Base-by-base conservation (phyloP, 2,329 filamentous ascomycete species). In the Pseudogymnoascus sp. region DNA sequence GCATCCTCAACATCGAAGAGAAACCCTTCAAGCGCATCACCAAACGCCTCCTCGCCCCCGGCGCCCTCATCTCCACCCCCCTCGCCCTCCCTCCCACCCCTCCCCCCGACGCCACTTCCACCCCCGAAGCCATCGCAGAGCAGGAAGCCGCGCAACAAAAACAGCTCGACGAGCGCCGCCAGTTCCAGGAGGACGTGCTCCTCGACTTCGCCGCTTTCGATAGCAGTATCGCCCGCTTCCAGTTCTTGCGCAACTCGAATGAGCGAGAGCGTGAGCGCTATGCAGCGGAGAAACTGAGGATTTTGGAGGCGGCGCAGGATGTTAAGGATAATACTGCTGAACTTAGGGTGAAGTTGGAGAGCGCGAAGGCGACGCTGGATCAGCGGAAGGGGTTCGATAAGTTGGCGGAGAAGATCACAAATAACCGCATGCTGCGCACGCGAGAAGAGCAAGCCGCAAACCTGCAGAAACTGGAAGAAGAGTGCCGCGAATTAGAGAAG, bases 141-240 rank as follows among this genome's bases (percentile, higher is more conserved):
- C 67, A 69, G 45, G 79, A 80, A 16, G 73, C 75, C 28, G 77
- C 82, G 65, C 79, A 76, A 51, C 79, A 84, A 66, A 81, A 80
- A 68, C 77, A 76, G 69, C 76, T 78, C 6, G 79, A 83, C 67
- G 81, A 85, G 69, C 82, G 88, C 66, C 79, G 82, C n/a, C 83
- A 86, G 72, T 89, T 96, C 71, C 88, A 87, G 66, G 89, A 96
- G 74, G 92, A 96, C 74, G 83, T 96, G 45, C 86, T 89, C 6
- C 85, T 96, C 68, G 93, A 98, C 76, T 95, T 97, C 71, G 89
- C 90, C 13, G 87, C 91, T 16, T 92, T 97, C 69, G 90, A 96
- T 75, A 90, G 85, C 77, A 91, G 87, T 73, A 90, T 97, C 68
- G 85, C 90, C 36, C 91, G 93, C 64, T 89, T 96, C 41, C 93